Base-by-base conservation (phyloP, 768 basidiomycete genomes). In the Mrakia gelida region DNA sequence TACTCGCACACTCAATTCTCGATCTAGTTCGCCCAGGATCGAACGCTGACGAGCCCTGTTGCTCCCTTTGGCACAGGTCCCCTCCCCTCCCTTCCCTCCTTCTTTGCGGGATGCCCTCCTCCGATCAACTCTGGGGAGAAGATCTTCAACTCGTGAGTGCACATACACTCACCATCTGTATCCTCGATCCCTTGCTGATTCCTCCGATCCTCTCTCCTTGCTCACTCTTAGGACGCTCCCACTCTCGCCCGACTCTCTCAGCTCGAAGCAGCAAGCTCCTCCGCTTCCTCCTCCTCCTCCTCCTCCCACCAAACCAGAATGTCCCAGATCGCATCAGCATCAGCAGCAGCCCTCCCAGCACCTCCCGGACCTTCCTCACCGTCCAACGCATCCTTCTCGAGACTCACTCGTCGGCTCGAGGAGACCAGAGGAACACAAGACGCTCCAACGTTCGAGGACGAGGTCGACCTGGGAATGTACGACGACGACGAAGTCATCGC, bases 101-200 rank as follows among this genome's bases (percentile, higher is more conserved):
- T 59, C n/a, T n/a, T n/a, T n/a, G n/a, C n/a, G n/a, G n/a, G 26
- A 59, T 59, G 59, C 59, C 59, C n/a, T 59, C 59, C n/a, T 59
- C 59, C 9, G 59, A 59, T 13, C 59, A 52, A 13, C 49, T 59
- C 26, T 59, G 59, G 59, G 59, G 59, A n/a, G 59, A 59, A 26
- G 59, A 59, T 59, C n/a, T 59, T 0, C n/a, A 59, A 28, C 59
- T 59, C 59, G 59, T 59, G 13, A 26, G 59, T 28, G 9, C 23
- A 1, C 18, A 26, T n/a, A 59, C 9, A 28, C 59, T 59, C n/a
- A 7, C 54, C 26, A 1, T 59, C 23, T 59, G 1, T 28, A 9
- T 59, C 59, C 9, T 28, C 59, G n/a, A 26, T 59, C 26, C 18
- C 59, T 59, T 26, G 49, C 49, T 52, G 49, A 52, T 52, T 10